Conservation (phyloP, 768 basidiomycete species). For the Epithele typhae region DNA sequence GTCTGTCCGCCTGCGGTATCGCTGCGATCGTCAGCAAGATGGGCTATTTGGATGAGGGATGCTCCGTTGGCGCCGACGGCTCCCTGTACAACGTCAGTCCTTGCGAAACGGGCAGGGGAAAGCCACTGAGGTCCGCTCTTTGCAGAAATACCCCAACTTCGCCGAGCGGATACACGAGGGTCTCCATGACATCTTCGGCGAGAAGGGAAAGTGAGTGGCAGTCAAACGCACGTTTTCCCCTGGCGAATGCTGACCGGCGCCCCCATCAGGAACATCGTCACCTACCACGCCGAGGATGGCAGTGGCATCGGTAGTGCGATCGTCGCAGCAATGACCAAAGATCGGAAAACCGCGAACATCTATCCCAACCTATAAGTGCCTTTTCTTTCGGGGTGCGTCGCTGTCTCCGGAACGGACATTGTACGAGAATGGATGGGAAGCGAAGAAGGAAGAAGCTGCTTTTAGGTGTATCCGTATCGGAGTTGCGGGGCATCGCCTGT, state of each 20-base stretch:
- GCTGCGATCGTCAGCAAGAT: conserved; percentile 95
- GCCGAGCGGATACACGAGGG: conserved; percentile 92
- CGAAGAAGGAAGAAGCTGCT: too few species aligned
- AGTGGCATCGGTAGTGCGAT: conserved; percentile 96
- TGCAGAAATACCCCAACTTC: conserved; percentile 95
- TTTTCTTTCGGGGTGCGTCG: too few species aligned
- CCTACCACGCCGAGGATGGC: conserved; percentile 85
- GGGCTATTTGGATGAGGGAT: conserved; percentile 88
- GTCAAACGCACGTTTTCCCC: too few species aligned
- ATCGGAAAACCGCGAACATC: conserved; percentile 63
- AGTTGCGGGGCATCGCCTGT: too few species aligned
- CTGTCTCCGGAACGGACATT: too few species aligned
- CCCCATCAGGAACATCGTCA: conserved; percentile 59
- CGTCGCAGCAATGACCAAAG: conserved; percentile 95
- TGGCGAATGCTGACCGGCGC: neutral
- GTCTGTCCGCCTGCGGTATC: conserved; percentile 92
- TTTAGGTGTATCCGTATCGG: too few species aligned
- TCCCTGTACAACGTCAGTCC: conserved; percentile 85
- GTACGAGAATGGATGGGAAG: too few species aligned
- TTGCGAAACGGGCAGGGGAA: too few species aligned
- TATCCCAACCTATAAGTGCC: conserved; percentile 41
- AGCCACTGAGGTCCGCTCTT: too few species aligned
- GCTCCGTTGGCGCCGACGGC: conserved; percentile 88
- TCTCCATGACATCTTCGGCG: conserved; percentile 91
- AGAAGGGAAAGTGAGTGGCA: conserved; percentile 77